Evolutionary conservation across 192 early-diverging fungal genomes (phyloP), one percentile per base, ranked within the genome.

Genomic region (Coemansia sp.): DNA sequence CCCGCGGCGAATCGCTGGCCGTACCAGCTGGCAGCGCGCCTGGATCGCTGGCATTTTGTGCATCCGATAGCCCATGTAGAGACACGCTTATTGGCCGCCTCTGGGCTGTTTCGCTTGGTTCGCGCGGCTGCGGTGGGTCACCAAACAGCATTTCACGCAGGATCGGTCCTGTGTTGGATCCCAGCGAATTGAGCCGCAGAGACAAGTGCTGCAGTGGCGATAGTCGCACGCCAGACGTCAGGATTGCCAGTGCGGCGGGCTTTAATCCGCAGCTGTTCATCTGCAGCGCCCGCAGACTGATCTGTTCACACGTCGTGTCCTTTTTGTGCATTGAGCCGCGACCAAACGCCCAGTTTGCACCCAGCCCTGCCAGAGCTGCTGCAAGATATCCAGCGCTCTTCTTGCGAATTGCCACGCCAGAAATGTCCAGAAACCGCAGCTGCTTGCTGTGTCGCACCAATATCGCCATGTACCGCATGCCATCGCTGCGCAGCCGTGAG

Each of bases 401-500:
- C 65, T 89, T 88, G 56, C 91, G 89, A 37, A 92, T 82, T 0
- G 84, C 63, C 11, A 87, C 83, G 49, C 87, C 86, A 3, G 91
- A 90, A 2, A 95, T 70, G 56, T 93, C 87, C 11, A 93, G 82
- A 43, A 72, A 74, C 62, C 84, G 75, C 39, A 93, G 75, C 29
- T 84, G 67, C 37, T 79, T 83, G 41, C 88, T 86, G 83, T 93
- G 89, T 62, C 88, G 90, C 21, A 91, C 84, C 57, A 87, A 89
- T 2, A 89, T 83, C 0, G 90, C 81, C 56, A 91, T 67, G 66
- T 90, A 92, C 54, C 88, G 88, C 61, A 91, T 82, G 38, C 92
- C 92, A 41, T 83, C 82, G n/a, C 83, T 76, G n/a, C 83, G 87
- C 37, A 93, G 70, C 24, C 84, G 84, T 54, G 78, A 69, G 63